A percentile compares a stretch with the other conserved stretches of the same genome.
phyloP scores from a whole-genome alignment of 257 asterid species.

The Nyctanthes arbortristis region DNA sequence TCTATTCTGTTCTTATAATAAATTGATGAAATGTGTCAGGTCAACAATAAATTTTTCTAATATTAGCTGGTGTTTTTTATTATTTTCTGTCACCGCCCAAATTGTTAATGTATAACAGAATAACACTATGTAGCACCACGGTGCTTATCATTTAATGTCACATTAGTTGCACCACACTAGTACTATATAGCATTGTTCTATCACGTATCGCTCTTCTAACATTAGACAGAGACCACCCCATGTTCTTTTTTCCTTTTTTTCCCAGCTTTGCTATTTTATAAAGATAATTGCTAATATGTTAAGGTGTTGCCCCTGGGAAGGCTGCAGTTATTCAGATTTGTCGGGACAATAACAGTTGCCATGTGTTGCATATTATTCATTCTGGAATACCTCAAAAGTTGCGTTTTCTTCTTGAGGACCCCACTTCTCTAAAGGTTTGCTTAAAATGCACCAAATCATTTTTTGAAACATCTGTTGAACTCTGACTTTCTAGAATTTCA shows the following conservation, averaged over 20 bases:
- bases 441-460: slow-evolving; percentile 11
- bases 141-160: too few species aligned
- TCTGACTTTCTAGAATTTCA: background rate
- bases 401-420: slow-evolving; percentile 70
- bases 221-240: background rate
- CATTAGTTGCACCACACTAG: too few species aligned
- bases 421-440: slow-evolving; percentile 63
- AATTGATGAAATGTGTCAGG: background rate
- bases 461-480: slow-evolving; percentile 6
- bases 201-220: too few species aligned
- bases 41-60: too few species aligned
- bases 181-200: too few species aligned
- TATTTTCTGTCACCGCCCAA: background rate
- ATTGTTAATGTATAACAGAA: too few species aligned
- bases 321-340: slow-evolving; percentile 94
- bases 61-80: too few species aligned
- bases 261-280: slow-evolving; percentile 27
- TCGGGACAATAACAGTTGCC: slow-evolving; percentile 58
- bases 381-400: slow-evolving; percentile 73
- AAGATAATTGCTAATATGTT: slow-evolving; percentile 22
- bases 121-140: too few species aligned
- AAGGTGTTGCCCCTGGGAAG: slow-evolving; percentile 83
- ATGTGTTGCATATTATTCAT: slow-evolving; percentile 76
- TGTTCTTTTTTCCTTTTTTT: too few species aligned
- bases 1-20: background rate